Percentiles rank a stretch among this genome's conserved stretches.
These are phyloP conservation scores for Termitomyces sp. DNA, from an alignment of 768 basidiomycete species.

Conservation along the genomic window DNA sequence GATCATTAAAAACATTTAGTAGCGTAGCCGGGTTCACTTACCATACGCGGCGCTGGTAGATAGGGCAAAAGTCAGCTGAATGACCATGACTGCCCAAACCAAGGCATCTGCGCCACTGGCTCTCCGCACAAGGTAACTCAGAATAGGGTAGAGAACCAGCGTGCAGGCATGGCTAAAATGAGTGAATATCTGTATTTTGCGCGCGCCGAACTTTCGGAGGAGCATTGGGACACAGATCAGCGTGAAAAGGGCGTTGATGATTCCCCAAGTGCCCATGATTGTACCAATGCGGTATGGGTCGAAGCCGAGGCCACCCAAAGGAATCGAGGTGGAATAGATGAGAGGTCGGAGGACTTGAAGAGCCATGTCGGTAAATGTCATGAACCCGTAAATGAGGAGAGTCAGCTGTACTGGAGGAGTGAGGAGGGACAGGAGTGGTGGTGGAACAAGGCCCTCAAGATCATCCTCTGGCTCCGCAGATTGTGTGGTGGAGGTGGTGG, in stretches of 20 bases:
- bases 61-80: slow-evolving; percentile 27
- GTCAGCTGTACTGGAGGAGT: slow-evolving; percentile 25
- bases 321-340: slow-evolving; percentile 52
- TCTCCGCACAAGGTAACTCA: slow-evolving; percentile 26
- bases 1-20: background rate
- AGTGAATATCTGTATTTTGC: slow-evolving; percentile 38
- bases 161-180: slow-evolving; percentile 20
- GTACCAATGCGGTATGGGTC: slow-evolving; percentile 56
- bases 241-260: slow-evolving; percentile 51
- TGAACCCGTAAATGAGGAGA: slow-evolving; percentile 26
- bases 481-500: background rate
- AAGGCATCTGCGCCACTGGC: slow-evolving; percentile 27
- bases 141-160: slow-evolving; percentile 28
- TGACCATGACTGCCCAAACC: slow-evolving; percentile 24
- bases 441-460: slow-evolving; percentile 5
- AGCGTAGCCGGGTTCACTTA: slow-evolving; percentile 15
- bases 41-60: slow-evolving; percentile 29
- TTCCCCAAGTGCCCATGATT: slow-evolving; percentile 47
- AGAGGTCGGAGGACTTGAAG: slow-evolving; percentile 33
- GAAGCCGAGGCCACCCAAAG: slow-evolving; percentile 62
- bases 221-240: slow-evolving; percentile 44
- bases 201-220: slow-evolving; percentile 50
- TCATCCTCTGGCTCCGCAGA: slow-evolving; percentile 1
- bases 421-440: slow-evolving; percentile 20
- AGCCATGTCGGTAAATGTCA: slow-evolving; percentile 33